These are phyloP conservation scores for Davidsoniella virescens DNA, from an alignment of 2,329 filamentous ascomycete species.

Conservation along the genomic window DNA sequence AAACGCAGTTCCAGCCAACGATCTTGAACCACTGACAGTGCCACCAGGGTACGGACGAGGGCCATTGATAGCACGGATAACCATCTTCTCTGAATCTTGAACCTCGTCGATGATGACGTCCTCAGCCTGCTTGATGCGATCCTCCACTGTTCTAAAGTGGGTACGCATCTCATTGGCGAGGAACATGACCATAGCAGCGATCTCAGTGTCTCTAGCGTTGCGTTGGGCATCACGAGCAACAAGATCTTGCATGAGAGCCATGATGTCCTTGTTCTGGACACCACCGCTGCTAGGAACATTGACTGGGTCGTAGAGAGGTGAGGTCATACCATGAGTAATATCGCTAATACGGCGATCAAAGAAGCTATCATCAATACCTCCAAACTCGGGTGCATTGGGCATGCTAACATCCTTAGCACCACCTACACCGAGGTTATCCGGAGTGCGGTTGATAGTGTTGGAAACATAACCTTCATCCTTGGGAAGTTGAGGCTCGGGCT, in stretches of 20 bases:
- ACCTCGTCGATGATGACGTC: slow-evolving; percentile 74
- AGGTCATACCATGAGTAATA: slow-evolving; percentile 80
- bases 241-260: slow-evolving; percentile 94
- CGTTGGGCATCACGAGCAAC: slow-evolving; percentile 94
- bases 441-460: slow-evolving; percentile 42
- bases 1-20: slow-evolving; percentile 27
- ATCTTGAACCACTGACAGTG: slow-evolving; percentile 28
- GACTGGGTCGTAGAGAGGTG: slow-evolving; percentile 77
- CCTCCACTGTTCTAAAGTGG: slow-evolving; percentile 90
- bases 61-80: slow-evolving; percentile 67
- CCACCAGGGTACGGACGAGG: slow-evolving; percentile 67
- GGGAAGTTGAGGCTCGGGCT: slow-evolving; percentile 2
- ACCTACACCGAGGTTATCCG: slow-evolving; percentile 33
- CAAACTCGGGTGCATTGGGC: slow-evolving; percentile 19
- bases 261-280: slow-evolving; percentile 92
- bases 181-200: slow-evolving; percentile 81
- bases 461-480: slow-evolving; percentile 84
- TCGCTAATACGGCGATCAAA: slow-evolving; percentile 61
- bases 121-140: slow-evolving; percentile 77
- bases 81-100: slow-evolving; percentile 74
- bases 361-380: slow-evolving; percentile 49
- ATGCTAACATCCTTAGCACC: slow-evolving; percentile 30
- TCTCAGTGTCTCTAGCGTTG: slow-evolving; percentile 91
- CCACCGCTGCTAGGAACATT: slow-evolving; percentile 60
- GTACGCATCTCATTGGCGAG: slow-evolving; percentile 94